Evolutionary conservation across 495 filamentous ascomycete species (phyloP).

Genomic region (Letharia columbiana): DNA sequence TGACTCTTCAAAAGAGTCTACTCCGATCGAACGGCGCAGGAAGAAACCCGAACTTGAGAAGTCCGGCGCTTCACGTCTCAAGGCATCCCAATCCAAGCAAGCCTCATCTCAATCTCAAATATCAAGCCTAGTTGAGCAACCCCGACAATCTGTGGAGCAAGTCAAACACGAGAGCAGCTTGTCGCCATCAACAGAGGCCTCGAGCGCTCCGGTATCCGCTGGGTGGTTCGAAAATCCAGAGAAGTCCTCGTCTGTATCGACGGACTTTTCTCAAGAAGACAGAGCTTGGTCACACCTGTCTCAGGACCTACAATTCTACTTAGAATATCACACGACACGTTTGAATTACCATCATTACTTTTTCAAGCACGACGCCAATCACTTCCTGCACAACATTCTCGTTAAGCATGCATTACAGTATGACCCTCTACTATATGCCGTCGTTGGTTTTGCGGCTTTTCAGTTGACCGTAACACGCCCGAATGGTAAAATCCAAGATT

Average conservation of each 20-base stretch:
- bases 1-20: slow-evolving; percentile 35
- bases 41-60: slow-evolving; percentile 21
- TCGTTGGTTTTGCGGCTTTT: slow-evolving; percentile 88
- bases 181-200: slow-evolving; percentile 39
- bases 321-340: slow-evolving; percentile 66
- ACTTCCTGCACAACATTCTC: slow-evolving; percentile 65
- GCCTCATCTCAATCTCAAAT: slow-evolving; percentile 22
- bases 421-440: slow-evolving; percentile 77
- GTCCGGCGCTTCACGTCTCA: slow-evolving; percentile 55
- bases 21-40: neutral
- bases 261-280: slow-evolving; percentile 18
- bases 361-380: slow-evolving; percentile 53
- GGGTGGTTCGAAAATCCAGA: slow-evolving; percentile 5
- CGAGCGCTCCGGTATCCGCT: slow-evolving; percentile 17
- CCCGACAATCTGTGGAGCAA: slow-evolving; percentile 35
- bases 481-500: slow-evolving; percentile 64
- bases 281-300: slow-evolving; percentile 32
- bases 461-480: slow-evolving; percentile 63
- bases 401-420: slow-evolving; percentile 64
- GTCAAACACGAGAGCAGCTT: slow-evolving; percentile 34
- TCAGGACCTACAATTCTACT: slow-evolving; percentile 64
- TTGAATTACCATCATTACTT: slow-evolving; percentile 76
- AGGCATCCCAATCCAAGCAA: slow-evolving; percentile 43
- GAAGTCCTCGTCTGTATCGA: slow-evolving; percentile 19
- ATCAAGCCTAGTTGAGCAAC: slow-evolving; percentile 28